A percentile compares a stretch with the other conserved stretches of the same genome.
Evolutionary conservation across 345 rosid species (phyloP).

Genomic region (Ailanthus altissimus): DNA sequence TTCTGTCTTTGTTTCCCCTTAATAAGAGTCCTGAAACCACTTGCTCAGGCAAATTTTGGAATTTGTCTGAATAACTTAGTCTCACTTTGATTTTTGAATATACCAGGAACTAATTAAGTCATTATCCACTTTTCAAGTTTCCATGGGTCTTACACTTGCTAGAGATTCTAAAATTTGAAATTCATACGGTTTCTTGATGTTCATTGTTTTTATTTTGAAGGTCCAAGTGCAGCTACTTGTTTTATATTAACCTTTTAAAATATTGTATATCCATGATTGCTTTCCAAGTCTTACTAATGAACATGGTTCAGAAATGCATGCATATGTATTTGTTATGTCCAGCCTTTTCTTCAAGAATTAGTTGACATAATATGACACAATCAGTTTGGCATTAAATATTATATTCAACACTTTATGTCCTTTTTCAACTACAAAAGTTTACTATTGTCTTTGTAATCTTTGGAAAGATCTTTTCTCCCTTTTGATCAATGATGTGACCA

Average conservation of each 20-base stretch:
- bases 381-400: background rate
- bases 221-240: background rate
- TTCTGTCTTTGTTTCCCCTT: background rate
- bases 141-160: background rate
- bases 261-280: background rate
- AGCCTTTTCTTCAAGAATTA: background rate
- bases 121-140: background rate
- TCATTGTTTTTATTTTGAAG: background rate
- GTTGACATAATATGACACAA: background rate
- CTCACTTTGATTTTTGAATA: background rate
- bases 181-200: slow-evolving; percentile 3
- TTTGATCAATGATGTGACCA: slow-evolving; percentile 4
- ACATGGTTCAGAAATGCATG: background rate
- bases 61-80: background rate
- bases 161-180: background rate
- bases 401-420: background rate
- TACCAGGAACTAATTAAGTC: background rate
- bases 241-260: background rate
- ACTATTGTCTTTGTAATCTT: background rate
- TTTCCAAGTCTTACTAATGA: background rate
- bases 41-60: background rate
- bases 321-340: background rate
- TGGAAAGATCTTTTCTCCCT: background rate
- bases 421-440: slow-evolving; percentile 6
- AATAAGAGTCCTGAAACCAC: background rate